Conservation (phyloP, 805 yeast species). For the Myxozyma udenii region DNA sequence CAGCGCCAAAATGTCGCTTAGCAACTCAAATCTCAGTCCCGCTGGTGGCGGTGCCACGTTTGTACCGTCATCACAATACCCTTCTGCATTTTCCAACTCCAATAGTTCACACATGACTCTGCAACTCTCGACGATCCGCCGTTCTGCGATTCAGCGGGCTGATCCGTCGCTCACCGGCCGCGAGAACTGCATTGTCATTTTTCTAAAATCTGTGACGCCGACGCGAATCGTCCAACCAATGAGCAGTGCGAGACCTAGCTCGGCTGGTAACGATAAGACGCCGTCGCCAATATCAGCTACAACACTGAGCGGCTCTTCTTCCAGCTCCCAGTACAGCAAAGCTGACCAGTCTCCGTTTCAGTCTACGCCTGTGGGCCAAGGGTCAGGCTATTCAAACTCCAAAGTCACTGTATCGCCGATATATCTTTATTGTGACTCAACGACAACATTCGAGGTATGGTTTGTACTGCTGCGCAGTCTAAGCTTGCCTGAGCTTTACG, state of each 20-base stretch:
- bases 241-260: not conserved
- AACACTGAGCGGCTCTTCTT: not conserved
- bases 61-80: not conserved
- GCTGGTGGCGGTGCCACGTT: not conserved
- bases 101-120: conserved; percentile 14
- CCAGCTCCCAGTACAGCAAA: not conserved
- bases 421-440: conserved; percentile 20
- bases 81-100: conserved; percentile 4
- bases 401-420: conserved; percentile 18
- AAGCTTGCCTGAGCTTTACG: conserved; percentile 25
- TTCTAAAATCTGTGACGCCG: conserved; percentile 6
- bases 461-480: conserved; percentile 21
- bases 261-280: not conserved
- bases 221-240: not conserved
- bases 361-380: not conserved
- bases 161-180: conserved; percentile 27
- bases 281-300: not conserved
- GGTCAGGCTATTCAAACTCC: not conserved
- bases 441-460: conserved; percentile 23
- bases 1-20: not conserved
- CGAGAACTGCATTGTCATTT: conserved; percentile 20
- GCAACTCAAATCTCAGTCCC: not conserved
- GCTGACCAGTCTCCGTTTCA: not conserved
- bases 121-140: conserved; percentile 19
- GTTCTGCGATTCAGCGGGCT: conserved; percentile 25